Percentiles rank a stretch among this genome's conserved stretches.
Evolutionary conservation across 805 yeast genomes (phyloP).

Genomic region (Metschnikowia kunwiensis): DNA sequence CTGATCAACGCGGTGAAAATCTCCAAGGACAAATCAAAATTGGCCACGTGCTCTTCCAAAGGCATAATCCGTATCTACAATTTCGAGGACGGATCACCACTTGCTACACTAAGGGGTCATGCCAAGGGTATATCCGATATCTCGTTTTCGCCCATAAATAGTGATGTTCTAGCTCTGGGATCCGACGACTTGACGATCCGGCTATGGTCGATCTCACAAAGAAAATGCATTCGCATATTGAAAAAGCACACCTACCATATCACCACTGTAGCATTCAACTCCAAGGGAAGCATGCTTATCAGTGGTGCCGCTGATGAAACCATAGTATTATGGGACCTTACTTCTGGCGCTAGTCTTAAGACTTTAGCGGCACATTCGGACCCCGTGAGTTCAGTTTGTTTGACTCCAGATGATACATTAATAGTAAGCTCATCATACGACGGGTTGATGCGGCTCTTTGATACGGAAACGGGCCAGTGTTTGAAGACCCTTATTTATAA

Average conservation of each 20-base stretch:
- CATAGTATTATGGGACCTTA: slow-evolving; percentile 84
- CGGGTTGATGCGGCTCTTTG: slow-evolving; percentile 88
- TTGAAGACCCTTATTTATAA: slow-evolving; percentile 83
- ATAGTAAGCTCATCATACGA: slow-evolving; percentile 86
- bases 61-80: slow-evolving; percentile 28
- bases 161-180: slow-evolving; percentile 71
- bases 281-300: slow-evolving; percentile 72
- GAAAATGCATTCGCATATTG: slow-evolving; percentile 49
- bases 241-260: slow-evolving; percentile 85
- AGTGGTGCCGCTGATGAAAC: slow-evolving; percentile 91
- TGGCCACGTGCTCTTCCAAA: slow-evolving; percentile 51
- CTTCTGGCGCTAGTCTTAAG: slow-evolving; percentile 63
- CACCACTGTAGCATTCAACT: slow-evolving; percentile 63
- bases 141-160: slow-evolving; percentile 69
- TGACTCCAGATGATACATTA: slow-evolving; percentile 76
- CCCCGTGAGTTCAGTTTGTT: slow-evolving; percentile 73
- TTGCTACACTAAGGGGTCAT: slow-evolving; percentile 50
- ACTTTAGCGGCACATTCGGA: slow-evolving; percentile 91
- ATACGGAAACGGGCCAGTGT: slow-evolving; percentile 86
- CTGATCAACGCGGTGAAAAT: slow-evolving; percentile 48
- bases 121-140: slow-evolving; percentile 69
- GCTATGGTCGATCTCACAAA: slow-evolving; percentile 60
- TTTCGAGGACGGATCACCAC: slow-evolving; percentile 17
- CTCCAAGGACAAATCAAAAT: slow-evolving; percentile 54
- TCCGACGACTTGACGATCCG: slow-evolving; percentile 82